Evolutionary conservation across 768 basidiomycete species (phyloP), one percentile per base, ranked within the genome.

Genomic region (Serendipita sp.): DNA sequence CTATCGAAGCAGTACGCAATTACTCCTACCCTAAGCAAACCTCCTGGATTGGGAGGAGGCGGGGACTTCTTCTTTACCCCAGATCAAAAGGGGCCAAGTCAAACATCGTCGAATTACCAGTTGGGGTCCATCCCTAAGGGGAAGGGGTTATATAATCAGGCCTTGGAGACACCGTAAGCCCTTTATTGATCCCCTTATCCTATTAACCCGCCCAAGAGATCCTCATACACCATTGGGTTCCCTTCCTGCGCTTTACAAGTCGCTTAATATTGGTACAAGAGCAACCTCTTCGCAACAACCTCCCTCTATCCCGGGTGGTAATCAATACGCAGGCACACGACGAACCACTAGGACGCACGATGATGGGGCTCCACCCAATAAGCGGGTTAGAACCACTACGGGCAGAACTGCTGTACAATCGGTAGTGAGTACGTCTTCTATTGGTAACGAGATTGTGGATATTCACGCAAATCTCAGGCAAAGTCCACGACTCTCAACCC

Each of bases 21-120:
- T 38, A 18, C 66, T 53, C 63, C 66, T 32, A 67, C 47, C 18
- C 30, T 54, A 30, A 37, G 34, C 64, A 56, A 46, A 73, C 69
- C 54, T 63, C 68, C 32, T 58, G 78, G 66, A 70, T 76, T 37
- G 74, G 75, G 53, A 18, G 75, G 80, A n/a, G 82, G 86, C 53
- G 86, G 85, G 54, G 75, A 80, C 46, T 86, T 85, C 24, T 88
- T 90, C 71, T 89, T 89, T 71, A 88, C 86, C 35, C 88, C 87
- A 65, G 87, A 88, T 65, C 72, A 46, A 7, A 51, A 32, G n/a
- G 48, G 48, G 8, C 18, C 30, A 5, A 32, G 30, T 41, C 48
- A 51, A n/a, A 5, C 30, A 32, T n/a, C 48, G 8, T 51, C 8
- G 2, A n/a, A n/a, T 18, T 51, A 51, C n/a, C 48, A 51, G 1